Evolutionary conservation across 2,329 filamentous ascomycete species (phyloP).

Genomic region (Cladosporium austrohemisphaericum): DNA sequence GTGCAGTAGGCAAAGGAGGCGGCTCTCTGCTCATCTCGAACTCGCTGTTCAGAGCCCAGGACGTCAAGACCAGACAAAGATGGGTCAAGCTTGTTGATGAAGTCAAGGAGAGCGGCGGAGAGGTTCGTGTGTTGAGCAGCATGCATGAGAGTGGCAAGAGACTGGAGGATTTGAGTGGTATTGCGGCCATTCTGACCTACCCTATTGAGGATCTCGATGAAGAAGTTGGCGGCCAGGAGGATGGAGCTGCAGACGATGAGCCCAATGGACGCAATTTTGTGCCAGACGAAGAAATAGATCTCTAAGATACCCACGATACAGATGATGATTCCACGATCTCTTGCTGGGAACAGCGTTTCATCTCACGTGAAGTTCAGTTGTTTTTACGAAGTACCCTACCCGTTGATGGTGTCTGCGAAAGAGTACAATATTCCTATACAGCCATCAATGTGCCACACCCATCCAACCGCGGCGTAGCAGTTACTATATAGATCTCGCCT

Average conservation of each 20-base stretch:
- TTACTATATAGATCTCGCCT: slow-evolving; percentile 10
- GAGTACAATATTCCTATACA: too few species aligned
- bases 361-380: too few species aligned
- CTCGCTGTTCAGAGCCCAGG: slow-evolving; percentile 76
- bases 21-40: slow-evolving; percentile 85
- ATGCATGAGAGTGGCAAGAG: slow-evolving; percentile 90
- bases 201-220: slow-evolving; percentile 81
- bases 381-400: too few species aligned
- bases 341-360: too few species aligned
- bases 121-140: slow-evolving; percentile 83
- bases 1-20: slow-evolving; percentile 81
- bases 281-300: slow-evolving; percentile 12
- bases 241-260: not conserved
- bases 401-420: too few species aligned
- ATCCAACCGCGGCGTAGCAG: not conserved
- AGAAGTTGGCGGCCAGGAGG: slow-evolving; percentile 20
- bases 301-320: slow-evolving; percentile 12
- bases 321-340: not conserved
- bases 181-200: slow-evolving; percentile 88
- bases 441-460: not conserved
- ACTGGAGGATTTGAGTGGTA: slow-evolving; percentile 76
- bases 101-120: slow-evolving; percentile 78
- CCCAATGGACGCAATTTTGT: slow-evolving; percentile 6
- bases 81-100: slow-evolving; percentile 86
- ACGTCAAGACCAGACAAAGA: slow-evolving; percentile 69